phyloP scores from a whole-genome alignment of 208 protist genomes.

The Perkinsela sp. region DNA sequence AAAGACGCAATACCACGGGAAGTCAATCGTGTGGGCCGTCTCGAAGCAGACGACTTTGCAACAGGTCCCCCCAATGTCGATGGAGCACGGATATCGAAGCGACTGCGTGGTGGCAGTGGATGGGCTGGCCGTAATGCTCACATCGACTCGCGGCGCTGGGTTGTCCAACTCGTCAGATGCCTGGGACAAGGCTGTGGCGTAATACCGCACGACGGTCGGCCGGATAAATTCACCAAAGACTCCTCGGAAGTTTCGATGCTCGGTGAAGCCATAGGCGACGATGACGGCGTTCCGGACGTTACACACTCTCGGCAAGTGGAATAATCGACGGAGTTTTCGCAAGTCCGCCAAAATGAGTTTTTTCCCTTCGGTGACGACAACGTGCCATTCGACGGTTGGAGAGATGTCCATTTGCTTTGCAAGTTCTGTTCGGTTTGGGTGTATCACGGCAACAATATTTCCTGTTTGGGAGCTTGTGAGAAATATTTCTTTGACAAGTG shows the following conservation, averaged over 20 bases:
- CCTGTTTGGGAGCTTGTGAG: not conserved
- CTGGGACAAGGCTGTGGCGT: not conserved
- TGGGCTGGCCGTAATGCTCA: not conserved
- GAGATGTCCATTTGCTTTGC: not conserved
- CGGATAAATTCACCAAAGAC: not conserved
- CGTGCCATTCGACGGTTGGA: not conserved
- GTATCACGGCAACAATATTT: not conserved
- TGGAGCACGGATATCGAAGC: slow-evolving; percentile 14
- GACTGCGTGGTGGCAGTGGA: not conserved
- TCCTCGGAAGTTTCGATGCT: not conserved
- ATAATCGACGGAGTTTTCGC: not conserved
- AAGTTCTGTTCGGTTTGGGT: not conserved
- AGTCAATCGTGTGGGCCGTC: slow-evolving; percentile 17
- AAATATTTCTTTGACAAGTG: not conserved
- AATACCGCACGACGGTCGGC: not conserved
- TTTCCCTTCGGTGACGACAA: not conserved
- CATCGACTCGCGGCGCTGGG: not conserved
- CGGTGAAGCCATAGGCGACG: not conserved
- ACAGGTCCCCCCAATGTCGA: slow-evolving; percentile 66
- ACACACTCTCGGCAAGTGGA: not conserved
- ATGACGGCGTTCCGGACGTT: not conserved
- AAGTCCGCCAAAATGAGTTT: not conserved
- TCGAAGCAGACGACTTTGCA: slow-evolving; percentile 50
- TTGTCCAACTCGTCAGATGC: not conserved
- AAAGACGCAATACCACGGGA: slow-evolving; percentile 7